Base-by-base conservation (phyloP, 495 filamentous ascomycete genomes). In the Patellaria atrata region DNA sequence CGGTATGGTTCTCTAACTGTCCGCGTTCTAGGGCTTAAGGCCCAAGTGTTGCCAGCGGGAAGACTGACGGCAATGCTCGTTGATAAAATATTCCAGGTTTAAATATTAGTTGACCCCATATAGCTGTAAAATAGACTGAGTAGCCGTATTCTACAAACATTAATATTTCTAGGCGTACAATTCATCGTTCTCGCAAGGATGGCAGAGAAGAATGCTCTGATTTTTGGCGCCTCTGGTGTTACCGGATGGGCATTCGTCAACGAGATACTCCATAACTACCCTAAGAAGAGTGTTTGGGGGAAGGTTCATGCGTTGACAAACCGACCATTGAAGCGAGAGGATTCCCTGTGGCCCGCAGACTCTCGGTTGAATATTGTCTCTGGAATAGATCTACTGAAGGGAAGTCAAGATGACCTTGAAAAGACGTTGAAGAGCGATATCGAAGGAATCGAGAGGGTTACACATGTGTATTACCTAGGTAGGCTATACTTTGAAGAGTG, bases 381-480 rank as follows among this genome's bases (percentile, higher is more conserved):
- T 21, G 56, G 54, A 0, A 50, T 61, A 28, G 53, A 61, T 30
- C 33, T 61, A 11, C 36, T 56, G 8, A 40, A 52, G 27, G 50
- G 43, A 4, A 38, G 33, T 10, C 51, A 57, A 27, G 43, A 57
- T 12, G 51, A 54, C n/a, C 36, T 56, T 9, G 53, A 53, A 32
- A 15, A 19, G 3, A 21, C 23, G 15, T 30, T 56, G 22, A 47
- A 44, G 24, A 17, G 43, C 12, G 45, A 54, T 17, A 43, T 58
- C 23, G 27, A 48, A 17, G 41, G 38, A 9, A 36, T 56, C 15
- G 45, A 53, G 24, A 44, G 49, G 17, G 50, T 59, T 9, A 59
- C 56, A 16, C 56, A 61, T 47, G 52, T 59, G 4, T 57, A 55
- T 40, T 59, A 54, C 34, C 25, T 56, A 13, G n/a, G n/a, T n/a